These are phyloP conservation scores for Cladosporium halotolerans DNA, from an alignment of 2,329 filamentous ascomycete genomes.

Conservation along the genomic window DNA sequence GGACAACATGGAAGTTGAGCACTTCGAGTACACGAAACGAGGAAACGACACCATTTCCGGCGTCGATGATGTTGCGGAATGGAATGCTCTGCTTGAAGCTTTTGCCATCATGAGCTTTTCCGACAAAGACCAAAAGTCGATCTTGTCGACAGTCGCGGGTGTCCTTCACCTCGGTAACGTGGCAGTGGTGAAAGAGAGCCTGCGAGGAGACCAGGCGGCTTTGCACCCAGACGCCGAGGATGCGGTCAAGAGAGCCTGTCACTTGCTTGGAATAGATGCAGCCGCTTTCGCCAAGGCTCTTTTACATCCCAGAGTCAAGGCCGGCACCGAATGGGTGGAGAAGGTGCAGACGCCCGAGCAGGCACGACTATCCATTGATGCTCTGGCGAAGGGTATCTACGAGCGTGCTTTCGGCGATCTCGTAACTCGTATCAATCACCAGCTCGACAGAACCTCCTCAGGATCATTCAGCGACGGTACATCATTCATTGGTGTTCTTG, in stretches of 20 bases:
- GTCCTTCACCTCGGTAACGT: conserved; percentile 94
- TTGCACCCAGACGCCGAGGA: conserved; percentile 68
- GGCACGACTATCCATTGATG: conserved; percentile 82
- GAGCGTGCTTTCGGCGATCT: conserved; percentile 92
- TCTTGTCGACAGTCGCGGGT: conserved; percentile 81
- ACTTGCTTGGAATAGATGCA: conserved; percentile 79
- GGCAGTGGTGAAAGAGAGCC: conserved; percentile 79
- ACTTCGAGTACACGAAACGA: conserved; percentile 86
- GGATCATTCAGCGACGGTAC: conserved; percentile 79
- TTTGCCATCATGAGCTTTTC: conserved; percentile 93
- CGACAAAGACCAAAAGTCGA: conserved; percentile 72
- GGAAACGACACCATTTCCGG: conserved; percentile 89
- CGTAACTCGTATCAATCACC: conserved; percentile 82
- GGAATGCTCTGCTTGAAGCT: conserved; percentile 82
- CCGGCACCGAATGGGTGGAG: conserved; percentile 95
- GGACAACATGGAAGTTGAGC: conserved; percentile 66
- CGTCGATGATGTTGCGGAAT: conserved; percentile 85
- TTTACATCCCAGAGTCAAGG: conserved; percentile 88
- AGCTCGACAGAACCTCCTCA: conserved; percentile 67
- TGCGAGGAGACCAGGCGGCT: conserved; percentile 83
- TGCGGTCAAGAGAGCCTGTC: conserved; percentile 71
- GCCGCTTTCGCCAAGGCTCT: conserved; percentile 84
- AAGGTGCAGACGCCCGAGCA: conserved; percentile 98
- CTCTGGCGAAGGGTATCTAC: conserved; percentile 93
- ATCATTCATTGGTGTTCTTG: conserved; percentile 93